Evolutionary conservation across 257 asterid genomes (phyloP).

Genomic region (Solanum bulbocastanum): DNA sequence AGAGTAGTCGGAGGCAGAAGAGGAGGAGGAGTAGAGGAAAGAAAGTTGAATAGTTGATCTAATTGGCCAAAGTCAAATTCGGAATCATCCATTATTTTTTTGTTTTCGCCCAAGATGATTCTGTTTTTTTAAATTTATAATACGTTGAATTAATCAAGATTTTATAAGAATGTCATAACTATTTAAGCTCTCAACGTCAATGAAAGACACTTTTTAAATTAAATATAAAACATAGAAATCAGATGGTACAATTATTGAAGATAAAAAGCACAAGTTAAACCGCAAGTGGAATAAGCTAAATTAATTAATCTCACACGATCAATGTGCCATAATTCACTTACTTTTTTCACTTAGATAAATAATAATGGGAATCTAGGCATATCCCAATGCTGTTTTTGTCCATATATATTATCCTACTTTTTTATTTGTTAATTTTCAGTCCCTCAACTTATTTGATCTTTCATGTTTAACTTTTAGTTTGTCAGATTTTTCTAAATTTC

Average conservation of each 20-base stretch:
- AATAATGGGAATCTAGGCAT: background rate
- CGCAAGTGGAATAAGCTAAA: background rate
- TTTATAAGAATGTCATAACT: background rate
- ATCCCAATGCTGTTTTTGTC: background rate
- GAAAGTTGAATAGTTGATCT: background rate
- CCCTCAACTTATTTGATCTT: background rate
- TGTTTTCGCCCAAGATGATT: background rate
- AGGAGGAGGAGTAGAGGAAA: background rate
- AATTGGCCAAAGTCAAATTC: background rate
- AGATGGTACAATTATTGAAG: background rate
- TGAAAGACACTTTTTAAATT: background rate
- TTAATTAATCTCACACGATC: background rate
- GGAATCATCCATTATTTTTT: background rate
- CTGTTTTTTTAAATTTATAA: background rate
- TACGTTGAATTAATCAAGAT: background rate
- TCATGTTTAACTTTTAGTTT: background rate
- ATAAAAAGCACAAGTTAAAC: background rate
- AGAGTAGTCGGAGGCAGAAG: background rate
- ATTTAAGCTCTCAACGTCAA: background rate
- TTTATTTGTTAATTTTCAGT: background rate
- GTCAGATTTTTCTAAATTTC: background rate
- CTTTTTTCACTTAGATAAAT: background rate
- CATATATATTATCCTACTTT: background rate
- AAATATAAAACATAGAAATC: background rate
- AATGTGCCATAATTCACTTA: background rate